Percentiles rank a stretch among this genome's conserved stretches.
These are phyloP conservation scores for Adansonia digitata DNA, from an alignment of 345 rosid species.

Conservation along the genomic window DNA sequence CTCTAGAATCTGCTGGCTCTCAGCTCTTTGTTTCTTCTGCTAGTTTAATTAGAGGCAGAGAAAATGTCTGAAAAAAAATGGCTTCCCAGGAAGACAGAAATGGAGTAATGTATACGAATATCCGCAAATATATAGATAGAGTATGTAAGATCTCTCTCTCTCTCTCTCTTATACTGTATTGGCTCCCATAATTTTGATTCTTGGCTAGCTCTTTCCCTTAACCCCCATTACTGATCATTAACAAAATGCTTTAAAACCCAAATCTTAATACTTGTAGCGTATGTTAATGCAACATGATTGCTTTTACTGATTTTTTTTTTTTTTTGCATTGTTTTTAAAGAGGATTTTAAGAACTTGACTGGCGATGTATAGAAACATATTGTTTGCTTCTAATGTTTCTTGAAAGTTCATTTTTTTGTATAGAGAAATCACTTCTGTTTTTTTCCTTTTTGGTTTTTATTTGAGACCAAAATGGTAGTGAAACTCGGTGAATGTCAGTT, in stretches of 20 bases:
- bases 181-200: background rate
- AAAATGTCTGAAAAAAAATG: background rate
- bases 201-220: background rate
- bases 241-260: too few relatives aligned
- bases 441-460: background rate
- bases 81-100: background rate
- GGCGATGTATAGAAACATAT: too few relatives aligned
- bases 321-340: background rate
- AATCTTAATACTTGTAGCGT: background rate
- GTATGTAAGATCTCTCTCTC: background rate
- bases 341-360: too few relatives aligned
- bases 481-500: background rate
- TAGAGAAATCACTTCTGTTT: background rate
- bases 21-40: background rate
- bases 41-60: background rate
- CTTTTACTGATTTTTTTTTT: too few relatives aligned
- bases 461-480: background rate
- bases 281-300: too few relatives aligned
- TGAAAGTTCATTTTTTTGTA: background rate
- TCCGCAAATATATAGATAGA: too few relatives aligned
- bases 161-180: background rate
- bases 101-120: background rate
- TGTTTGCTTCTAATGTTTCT: background rate
- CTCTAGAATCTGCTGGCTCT: background rate
- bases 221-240: background rate